Evolutionary conservation across 176 grass and related monocot species (phyloP).

Genomic region (Triticum dicoccoides): DNA sequence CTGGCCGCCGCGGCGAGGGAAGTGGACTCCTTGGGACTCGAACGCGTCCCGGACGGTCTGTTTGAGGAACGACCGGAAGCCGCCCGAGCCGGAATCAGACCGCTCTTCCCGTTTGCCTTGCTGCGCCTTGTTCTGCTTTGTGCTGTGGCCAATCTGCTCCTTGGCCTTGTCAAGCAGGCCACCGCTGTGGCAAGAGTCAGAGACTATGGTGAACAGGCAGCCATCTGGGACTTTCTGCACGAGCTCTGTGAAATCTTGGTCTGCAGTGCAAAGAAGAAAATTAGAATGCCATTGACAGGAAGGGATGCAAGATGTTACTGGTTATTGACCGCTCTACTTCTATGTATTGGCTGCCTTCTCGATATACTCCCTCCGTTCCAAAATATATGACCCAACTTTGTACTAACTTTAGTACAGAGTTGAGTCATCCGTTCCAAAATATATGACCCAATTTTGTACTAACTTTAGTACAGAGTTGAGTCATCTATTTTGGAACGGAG

Average conservation of each 20-base stretch:
- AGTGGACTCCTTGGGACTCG: conserved; percentile 37
- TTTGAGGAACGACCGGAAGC: conserved; percentile 41
- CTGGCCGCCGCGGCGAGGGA: conserved; percentile 17
- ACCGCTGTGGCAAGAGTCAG: conserved; percentile 87
- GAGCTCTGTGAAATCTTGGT: conserved; percentile 80
- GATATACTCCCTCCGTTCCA: too few species aligned
- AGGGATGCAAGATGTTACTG: neutral
- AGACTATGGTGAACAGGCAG: conserved; percentile 76
- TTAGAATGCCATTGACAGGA: neutral
- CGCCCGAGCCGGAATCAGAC: conserved; percentile 19
- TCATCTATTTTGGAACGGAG: too few species aligned
- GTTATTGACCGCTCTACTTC: neutral
- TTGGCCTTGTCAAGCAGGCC: conserved; percentile 80
- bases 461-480: too few species aligned
- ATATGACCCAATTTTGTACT: too few species aligned
- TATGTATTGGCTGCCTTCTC: neutral
- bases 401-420: too few species aligned
- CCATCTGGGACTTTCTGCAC: conserved; percentile 62
- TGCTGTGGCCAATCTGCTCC: conserved; percentile 87
- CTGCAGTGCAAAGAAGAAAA: conserved; percentile 22
- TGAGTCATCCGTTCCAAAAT: too few species aligned
- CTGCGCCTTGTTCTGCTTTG: conserved; percentile 33
- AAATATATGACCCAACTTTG: too few species aligned
- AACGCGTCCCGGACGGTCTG: conserved; percentile 33
- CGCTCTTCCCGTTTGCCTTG: neutral